Evolutionary conservation across 2,329 filamentous ascomycete species (phyloP).

Genomic region (Neofusicoccum laricinum): DNA sequence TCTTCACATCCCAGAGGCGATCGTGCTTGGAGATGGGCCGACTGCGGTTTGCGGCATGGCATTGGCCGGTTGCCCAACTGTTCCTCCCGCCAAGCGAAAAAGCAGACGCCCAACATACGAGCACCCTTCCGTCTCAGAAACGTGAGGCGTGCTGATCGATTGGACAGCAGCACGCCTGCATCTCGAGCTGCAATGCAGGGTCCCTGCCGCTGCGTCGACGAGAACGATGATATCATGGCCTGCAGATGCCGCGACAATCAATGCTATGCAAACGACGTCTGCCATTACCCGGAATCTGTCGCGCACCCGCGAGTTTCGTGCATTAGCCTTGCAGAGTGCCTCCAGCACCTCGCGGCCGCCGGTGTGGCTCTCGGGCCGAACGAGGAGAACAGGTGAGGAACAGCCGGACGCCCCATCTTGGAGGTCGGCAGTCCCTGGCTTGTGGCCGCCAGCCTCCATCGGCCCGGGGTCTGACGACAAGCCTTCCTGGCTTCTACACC

Average conservation of each 20-base stretch:
- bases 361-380: not conserved
- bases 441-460: not conserved
- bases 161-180: not conserved
- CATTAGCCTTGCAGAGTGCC: not conserved
- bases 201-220: not conserved
- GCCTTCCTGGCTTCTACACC: not conserved
- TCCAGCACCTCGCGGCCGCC: not conserved
- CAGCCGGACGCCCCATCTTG: not conserved
- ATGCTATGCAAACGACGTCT: not conserved
- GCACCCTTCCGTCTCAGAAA: not conserved
- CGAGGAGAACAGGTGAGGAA: too few species aligned
- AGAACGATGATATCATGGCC: too few species aligned
- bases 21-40: not conserved
- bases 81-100: not conserved
- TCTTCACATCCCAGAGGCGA: not conserved
- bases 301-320: not conserved
- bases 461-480: not conserved
- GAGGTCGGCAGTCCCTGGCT: not conserved
- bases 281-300: not conserved
- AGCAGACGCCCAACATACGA: conserved; percentile 1
- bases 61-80: not conserved
- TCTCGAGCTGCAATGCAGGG: not conserved
- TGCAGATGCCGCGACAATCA: not conserved
- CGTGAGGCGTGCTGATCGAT: not conserved
- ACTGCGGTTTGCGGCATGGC: not conserved